These are phyloP conservation scores for Fusarium camptoceras DNA, from an alignment of 2,329 filamentous ascomycete species.

Conservation along the genomic window DNA sequence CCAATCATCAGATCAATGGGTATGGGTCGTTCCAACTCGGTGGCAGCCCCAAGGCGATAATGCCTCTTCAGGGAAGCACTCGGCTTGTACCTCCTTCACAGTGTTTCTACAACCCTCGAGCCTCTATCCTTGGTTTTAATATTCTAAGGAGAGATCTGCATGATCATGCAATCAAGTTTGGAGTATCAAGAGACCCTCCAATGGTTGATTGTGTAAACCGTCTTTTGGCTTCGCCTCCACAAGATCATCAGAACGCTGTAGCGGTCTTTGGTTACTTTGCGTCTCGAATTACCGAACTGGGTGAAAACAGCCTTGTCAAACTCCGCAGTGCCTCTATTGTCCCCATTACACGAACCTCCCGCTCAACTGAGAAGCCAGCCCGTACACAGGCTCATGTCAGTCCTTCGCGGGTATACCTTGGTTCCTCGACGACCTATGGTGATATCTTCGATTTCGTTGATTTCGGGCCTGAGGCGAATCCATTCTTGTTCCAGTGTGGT, in stretches of 20 bases:
- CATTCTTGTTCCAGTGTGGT: conserved; percentile 88
- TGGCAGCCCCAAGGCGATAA: conserved; percentile 66
- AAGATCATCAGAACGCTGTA: conserved; percentile 72
- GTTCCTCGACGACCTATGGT: conserved; percentile 75
- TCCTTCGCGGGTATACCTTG: conserved; percentile 84
- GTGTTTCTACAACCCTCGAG: conserved; percentile 85
- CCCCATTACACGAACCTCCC: conserved; percentile 65
- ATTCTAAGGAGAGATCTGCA: conserved; percentile 83
- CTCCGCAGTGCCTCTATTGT: conserved; percentile 77
- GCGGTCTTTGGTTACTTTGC: conserved; percentile 87
- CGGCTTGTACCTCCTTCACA: conserved; percentile 77
- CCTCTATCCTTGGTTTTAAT: conserved; percentile 82
- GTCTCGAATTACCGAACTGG: conserved; percentile 79
- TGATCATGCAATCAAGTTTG: conserved; percentile 84
- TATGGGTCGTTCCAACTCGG: conserved; percentile 75
- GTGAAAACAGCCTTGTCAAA: conserved; percentile 67
- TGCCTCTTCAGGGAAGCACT: conserved; percentile 78
- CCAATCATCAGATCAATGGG: conserved; percentile 80
- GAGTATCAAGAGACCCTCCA: conserved; percentile 83
- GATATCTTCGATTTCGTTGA: conserved; percentile 98
- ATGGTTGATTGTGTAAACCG: conserved; percentile 81
- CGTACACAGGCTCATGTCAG: conserved; percentile 59
- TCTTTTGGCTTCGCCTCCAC: conserved; percentile 78
- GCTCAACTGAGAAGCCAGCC: conserved; percentile 56
- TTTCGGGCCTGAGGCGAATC: conserved; percentile 87